These are phyloP conservation scores for Tulasnella sp. DNA, from an alignment of 768 basidiomycete species.

Conservation along the genomic window DNA sequence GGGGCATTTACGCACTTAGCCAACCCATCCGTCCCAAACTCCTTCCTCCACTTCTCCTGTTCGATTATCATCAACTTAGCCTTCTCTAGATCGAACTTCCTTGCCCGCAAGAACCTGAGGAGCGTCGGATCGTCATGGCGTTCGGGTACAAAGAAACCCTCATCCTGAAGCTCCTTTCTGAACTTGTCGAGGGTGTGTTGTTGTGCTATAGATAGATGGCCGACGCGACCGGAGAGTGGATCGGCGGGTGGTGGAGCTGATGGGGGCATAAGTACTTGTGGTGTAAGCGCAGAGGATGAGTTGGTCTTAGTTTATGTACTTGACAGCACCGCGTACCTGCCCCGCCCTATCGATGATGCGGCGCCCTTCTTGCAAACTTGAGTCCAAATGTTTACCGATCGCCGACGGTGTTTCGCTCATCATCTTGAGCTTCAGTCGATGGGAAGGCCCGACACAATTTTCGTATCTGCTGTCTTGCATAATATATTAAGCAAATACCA, in stretches of 20 bases:
- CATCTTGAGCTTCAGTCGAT: too few species aligned
- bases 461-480: too few species aligned
- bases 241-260: slow-evolving; percentile 22
- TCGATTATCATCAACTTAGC: slow-evolving; percentile 76
- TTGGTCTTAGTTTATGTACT: too few species aligned
- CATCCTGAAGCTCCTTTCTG: slow-evolving; percentile 50
- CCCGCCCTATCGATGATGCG: too few species aligned
- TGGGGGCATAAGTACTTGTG: background rate
- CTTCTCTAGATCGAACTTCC: slow-evolving; percentile 78
- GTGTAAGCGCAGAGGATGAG: too few species aligned
- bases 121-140: slow-evolving; percentile 64
- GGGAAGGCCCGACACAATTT: too few species aligned
- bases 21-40: slow-evolving; percentile 71
- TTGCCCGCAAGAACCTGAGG: slow-evolving; percentile 77
- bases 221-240: slow-evolving; percentile 61
- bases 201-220: slow-evolving; percentile 55
- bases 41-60: slow-evolving; percentile 83
- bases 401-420: too few species aligned
- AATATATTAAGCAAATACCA: too few species aligned
- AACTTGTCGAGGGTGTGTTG: slow-evolving; percentile 58
- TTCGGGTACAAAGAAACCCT: slow-evolving; percentile 48
- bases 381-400: too few species aligned
- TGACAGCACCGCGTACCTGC: too few species aligned
- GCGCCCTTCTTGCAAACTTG: too few species aligned
- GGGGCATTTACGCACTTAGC: slow-evolving; percentile 38